phyloP scores from a whole-genome alignment of 2,329 filamentous ascomycete species.

The Mariannaea sp. region DNA sequence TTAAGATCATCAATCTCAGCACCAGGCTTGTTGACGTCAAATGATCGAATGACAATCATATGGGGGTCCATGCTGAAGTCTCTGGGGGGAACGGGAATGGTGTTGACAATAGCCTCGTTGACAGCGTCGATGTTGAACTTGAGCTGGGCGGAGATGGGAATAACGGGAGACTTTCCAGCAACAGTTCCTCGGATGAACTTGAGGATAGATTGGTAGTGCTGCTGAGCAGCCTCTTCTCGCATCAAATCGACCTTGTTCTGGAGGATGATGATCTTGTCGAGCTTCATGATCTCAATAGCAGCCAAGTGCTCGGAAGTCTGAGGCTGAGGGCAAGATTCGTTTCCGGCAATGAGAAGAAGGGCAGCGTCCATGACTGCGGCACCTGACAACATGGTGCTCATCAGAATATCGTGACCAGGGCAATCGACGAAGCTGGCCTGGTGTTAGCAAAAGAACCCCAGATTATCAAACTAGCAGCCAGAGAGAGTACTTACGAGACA shows the following conservation, averaged over 20 bases:
- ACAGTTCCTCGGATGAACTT: conserved; percentile 99
- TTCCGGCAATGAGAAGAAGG: conserved; percentile 92
- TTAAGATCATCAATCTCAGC: conserved; percentile 98
- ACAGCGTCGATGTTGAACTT: conserved; percentile 99
- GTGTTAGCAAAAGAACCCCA: conserved; percentile 33
- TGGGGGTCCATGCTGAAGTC: conserved; percentile 92
- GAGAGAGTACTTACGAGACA: conserved; percentile 90
- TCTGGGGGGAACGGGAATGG: conserved; percentile 87
- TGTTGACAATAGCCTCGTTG: conserved; percentile 93
- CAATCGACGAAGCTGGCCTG: conserved; percentile 86
- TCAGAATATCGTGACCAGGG: conserved; percentile 99
- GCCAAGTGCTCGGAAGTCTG: conserved; percentile 99
- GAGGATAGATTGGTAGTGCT: conserved; percentile 95
- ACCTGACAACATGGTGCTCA: conserved; percentile 99
- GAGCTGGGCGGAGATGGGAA: conserved; percentile 95
- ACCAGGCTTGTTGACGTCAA: conserved; percentile 99
- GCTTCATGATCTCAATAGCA: conserved; percentile 99
- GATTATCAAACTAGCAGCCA: too few relatives aligned
- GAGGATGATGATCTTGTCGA: conserved; percentile 98
- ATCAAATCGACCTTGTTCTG: conserved; percentile 99
- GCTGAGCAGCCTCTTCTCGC: conserved; percentile 89
- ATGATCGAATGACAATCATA: conserved; percentile 99
- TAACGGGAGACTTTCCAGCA: conserved; percentile 91
- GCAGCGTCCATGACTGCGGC: conserved; percentile 99
- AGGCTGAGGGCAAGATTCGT: conserved; percentile 97